phyloP scores from a whole-genome alignment of 352 stramenopile species.

The Phytophthora ohioensis region DNA sequence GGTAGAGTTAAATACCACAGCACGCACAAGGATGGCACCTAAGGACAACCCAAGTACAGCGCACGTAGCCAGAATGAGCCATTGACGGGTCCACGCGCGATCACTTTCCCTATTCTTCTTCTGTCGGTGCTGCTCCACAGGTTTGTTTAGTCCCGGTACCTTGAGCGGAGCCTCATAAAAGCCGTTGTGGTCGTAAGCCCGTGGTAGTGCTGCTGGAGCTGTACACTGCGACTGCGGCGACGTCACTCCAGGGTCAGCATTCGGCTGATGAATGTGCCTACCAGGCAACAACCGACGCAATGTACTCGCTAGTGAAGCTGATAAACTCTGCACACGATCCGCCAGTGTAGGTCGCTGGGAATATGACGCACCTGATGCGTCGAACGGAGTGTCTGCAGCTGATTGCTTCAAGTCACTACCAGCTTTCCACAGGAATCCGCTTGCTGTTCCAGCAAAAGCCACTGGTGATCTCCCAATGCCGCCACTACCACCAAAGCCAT shows the following conservation, averaged over 20 bases:
- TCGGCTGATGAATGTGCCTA: constrained; percentile 11
- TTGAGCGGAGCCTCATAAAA: constrained; percentile 50
- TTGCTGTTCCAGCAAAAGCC: constrained; percentile 25
- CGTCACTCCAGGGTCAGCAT: constrained; percentile 31
- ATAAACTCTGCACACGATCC: constrained; percentile 51
- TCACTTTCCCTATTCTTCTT: constrained; percentile 22
- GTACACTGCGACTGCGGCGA: constrained; percentile 58
- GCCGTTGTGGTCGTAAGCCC: constrained; percentile 51
- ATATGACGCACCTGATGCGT: constrained; percentile 9
- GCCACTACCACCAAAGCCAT: constrained; percentile 21
- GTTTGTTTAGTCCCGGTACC: constrained; percentile 31
- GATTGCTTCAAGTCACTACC: constrained; percentile 20
- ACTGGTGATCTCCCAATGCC: constrained; percentile 23
- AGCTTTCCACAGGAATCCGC: constrained; percentile 30
- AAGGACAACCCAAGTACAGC: constrained; percentile 45
- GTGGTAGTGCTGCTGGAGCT: constrained; percentile 45
- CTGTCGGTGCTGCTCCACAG: constrained; percentile 13
- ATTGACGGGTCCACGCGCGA: constrained; percentile 28
- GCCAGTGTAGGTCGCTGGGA: constrained; percentile 31
- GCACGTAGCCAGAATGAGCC: constrained; percentile 42
- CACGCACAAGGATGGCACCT: constrained; percentile 42
- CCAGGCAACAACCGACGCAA: constrained; percentile 45
- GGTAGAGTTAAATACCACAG: constrained; percentile 26
- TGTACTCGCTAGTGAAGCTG: constrained; percentile 49
- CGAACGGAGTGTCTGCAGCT: constrained; percentile 12